Base-by-base conservation (phyloP, 768 basidiomycete species). In the Roridomyces roridus region DNA sequence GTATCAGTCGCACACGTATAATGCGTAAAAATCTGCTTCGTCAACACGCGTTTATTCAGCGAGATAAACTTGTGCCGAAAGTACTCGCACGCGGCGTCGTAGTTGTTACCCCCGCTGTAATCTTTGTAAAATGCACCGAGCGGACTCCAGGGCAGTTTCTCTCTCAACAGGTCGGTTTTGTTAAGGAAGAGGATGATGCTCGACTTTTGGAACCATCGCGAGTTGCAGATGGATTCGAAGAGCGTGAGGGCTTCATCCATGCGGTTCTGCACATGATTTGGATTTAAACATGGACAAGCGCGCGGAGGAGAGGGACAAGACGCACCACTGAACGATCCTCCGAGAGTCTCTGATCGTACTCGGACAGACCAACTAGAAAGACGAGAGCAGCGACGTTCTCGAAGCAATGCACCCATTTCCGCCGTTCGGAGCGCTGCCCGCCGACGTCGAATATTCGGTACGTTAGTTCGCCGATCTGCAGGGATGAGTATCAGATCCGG, bases 191-290 rank as follows among this genome's bases (percentile, higher is more conserved):
- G 80, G 67, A 97, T 97, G 68, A 97, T 96, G 2, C 91, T 94
- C 5, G 95, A 96, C 77, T 95, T 92, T 68, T 92, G 90, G 71
- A 96, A 96, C 94, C 92, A 97, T 59, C 96, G 83, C 41, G 94
- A 96, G 68, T 98, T 98, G 78, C 94, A 96, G 79, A 98, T 97
- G 50, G 94, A 96, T 72, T 98, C 96, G 72, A 97, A 98, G 48
- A 98, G 87, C 0, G 94, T 94, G 41, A 98, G 74, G 0, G 96
- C 92, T 72, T 98, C 96, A 79, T 96, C 91, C 92, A 99, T 96
- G 65, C 95, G 94, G 74, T 97, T 98, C 90, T 92, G 17, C 6
- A 57, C 10, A 55, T 25, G 17, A 10, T 28, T 11, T 48, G 37
- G n/a, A 14, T 7, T 4, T 31, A 24, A 26, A 20, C 18, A 43